Evolutionary conservation across 208 protist species (phyloP).

Genomic region (Leishmania tarentolae): DNA sequence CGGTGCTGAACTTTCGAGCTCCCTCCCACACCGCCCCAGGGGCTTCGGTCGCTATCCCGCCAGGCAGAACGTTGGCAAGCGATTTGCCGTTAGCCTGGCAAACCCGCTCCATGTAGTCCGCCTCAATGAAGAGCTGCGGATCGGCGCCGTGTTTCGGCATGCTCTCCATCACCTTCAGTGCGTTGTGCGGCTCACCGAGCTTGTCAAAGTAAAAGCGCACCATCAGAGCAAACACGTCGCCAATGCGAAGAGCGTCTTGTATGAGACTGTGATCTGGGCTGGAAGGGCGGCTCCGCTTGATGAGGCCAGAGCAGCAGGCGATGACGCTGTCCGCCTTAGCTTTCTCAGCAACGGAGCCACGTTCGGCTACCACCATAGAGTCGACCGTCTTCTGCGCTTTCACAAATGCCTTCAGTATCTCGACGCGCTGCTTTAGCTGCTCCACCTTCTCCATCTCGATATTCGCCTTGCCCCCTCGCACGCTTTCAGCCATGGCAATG

Average conservation of each 20-base stretch:
- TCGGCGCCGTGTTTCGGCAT: constrained; percentile 91
- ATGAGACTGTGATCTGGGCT: constrained; percentile 69
- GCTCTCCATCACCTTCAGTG: constrained; percentile 89
- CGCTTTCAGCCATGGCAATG: constrained; percentile 57
- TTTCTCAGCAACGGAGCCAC: constrained; percentile 45
- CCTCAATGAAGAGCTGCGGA: constrained; percentile 89
- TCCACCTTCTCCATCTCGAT: constrained; percentile 43
- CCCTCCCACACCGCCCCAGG: constrained; percentile 8
- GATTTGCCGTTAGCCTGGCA: constrained; percentile 80
- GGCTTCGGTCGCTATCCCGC: background rate
- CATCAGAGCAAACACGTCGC: constrained; percentile 96
- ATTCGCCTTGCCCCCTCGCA: constrained; percentile 28
- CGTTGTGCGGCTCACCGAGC: constrained; percentile 73
- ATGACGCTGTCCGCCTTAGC: constrained; percentile 73
- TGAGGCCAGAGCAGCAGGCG: constrained; percentile 83
- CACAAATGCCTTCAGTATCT: constrained; percentile 58
- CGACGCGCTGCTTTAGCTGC: constrained; percentile 50
- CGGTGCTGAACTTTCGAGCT: constrained; percentile 15
- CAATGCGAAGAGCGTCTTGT: constrained; percentile 86
- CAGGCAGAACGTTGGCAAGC: constrained; percentile 49
- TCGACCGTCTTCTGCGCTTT: constrained; percentile 62
- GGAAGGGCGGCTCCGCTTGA: constrained; percentile 78
- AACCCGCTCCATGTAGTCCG: constrained; percentile 84
- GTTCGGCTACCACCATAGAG: constrained; percentile 37
- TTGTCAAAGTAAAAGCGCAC: constrained; percentile 93